Evolutionary conservation across 768 basidiomycete species (phyloP), one percentile per base, ranked within the genome.

Genomic region (Sporobolomyces phaffii): DNA sequence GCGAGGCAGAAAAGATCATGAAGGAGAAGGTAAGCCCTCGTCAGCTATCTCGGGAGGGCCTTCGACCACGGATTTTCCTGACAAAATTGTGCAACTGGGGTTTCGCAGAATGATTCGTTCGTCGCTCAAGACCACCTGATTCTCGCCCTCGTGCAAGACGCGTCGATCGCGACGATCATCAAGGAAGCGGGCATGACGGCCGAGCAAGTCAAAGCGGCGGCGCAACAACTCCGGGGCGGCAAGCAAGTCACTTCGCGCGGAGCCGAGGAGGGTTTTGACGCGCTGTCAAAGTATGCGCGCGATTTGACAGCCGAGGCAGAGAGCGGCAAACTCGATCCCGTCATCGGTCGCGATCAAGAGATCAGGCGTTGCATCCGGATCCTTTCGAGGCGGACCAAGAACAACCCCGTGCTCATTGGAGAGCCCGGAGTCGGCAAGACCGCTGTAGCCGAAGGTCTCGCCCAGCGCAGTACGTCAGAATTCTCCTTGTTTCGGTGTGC

Each of bases 401-500:
- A 92, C 75, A 96, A 94, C 74, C 91, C 94, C n/a, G 90, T 96
- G 44, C 85, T 97, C 29, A 91, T 98, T 73, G 93, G 92, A 68
- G 67, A 91, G 90, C 78, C 89, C 10, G 80, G 94, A 77, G 91
- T 94, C 28, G 94, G 94, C 6, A 99, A 99, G 80, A 96, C 93
- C 1, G 85, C 91, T 28, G 89, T 97, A 59, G 91, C 87, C 9
- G 94, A 99, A 81, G 92, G 91, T 44, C 85, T 99, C 9, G 93
- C 94, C 0, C 93, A 94, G 76, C 86, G 94, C 50, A 94, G 56
- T 58, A 33, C 31, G 43, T 58, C 20, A 5, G 22, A 20, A 36
- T 31, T 33, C 50, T 5, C 29, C 18, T 9, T 33, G 7, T 17
- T 51, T 18, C 34, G 13, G 22, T 11, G 17, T 38, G 10, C 38